Base-by-base conservation (phyloP, 768 basidiomycete genomes). In the Phlegmacium glaucopus region DNA sequence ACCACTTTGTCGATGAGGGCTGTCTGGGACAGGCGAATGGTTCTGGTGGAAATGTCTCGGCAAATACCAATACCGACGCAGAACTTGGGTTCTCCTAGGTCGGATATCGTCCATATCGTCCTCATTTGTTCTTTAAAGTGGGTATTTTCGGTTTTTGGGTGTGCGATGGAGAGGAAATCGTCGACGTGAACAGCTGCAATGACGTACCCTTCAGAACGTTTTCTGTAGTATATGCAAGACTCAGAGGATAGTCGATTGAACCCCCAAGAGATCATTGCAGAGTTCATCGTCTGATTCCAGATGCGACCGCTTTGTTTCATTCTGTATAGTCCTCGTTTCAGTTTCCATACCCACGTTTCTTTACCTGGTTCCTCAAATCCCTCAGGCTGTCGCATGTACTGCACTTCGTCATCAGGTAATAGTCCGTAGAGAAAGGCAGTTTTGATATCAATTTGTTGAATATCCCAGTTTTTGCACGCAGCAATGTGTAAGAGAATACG, bases 371-470 rank as follows among this genome's bases (percentile, higher is more conserved):
- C 57, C 28, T 57, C 51, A 34, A 63, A 68, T 2, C 70, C 66
- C 0, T 57, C 49, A 0, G 71, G 72, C 38, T 69, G 63, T 15
- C n/a, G n/a, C n/a, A n/a, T n/a, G n/a, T n/a, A n/a, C n/a, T n/a
- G n/a, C n/a, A n/a, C n/a, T n/a, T n/a, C n/a, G n/a, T n/a, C n/a
- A n/a, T n/a, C n/a, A n/a, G n/a, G n/a, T n/a, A n/a, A n/a, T n/a
- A n/a, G n/a, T n/a, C n/a, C n/a, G n/a, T n/a, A n/a, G n/a, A n/a
- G n/a, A n/a, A n/a, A n/a, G n/a, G n/a, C n/a, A n/a, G 65, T 70
- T 28, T 70, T 72, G 27, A 75, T 58, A 51, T 75, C 69, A 6
- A 72, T 57, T 34, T 75, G 71, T 7, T 64, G 55, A 1, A 68
- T 52, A 10, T 69, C 68, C 67, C 65, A 75, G 30, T 63, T 65